phyloP scores from a whole-genome alignment of 208 protist genomes.

The Crithidia sp. region DNA sequence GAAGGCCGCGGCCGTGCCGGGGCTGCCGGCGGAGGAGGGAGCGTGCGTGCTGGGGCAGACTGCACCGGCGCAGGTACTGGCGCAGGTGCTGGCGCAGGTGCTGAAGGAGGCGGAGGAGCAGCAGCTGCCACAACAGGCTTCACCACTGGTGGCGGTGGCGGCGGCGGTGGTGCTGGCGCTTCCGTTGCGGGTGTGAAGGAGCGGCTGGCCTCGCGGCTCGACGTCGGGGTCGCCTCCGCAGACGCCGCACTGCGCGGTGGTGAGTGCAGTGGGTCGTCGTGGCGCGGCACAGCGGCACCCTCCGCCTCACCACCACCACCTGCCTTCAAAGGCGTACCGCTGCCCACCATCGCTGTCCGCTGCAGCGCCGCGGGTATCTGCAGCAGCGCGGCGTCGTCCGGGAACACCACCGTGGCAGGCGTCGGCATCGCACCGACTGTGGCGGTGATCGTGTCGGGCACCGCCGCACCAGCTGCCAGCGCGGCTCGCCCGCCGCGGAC shows the following conservation, averaged over 20 bases:
- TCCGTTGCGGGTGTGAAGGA: background rate
- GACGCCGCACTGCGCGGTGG: background rate
- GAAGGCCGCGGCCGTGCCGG: background rate
- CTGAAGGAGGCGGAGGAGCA: background rate
- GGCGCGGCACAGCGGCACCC: background rate
- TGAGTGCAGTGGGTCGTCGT: conserved; percentile 17
- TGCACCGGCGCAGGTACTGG: background rate
- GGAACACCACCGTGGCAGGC: background rate
- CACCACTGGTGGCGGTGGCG: background rate
- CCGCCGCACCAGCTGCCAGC: background rate
- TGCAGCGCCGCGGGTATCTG: background rate
- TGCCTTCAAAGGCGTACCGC: background rate
- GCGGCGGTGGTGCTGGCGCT: background rate
- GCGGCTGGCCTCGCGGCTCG: background rate
- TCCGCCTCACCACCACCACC: background rate
- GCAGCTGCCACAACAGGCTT: background rate
- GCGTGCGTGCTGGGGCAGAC: background rate
- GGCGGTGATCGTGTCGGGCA: background rate
- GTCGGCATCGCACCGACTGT: conserved; percentile 4
- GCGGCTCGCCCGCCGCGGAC: conserved; percentile 22
- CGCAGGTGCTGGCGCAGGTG: background rate
- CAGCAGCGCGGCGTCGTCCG: background rate
- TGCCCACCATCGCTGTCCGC: background rate
- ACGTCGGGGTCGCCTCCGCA: background rate
- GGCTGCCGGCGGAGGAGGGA: background rate